Percentiles rank a stretch among this genome's conserved stretches.
phyloP scores from a whole-genome alignment of 768 basidiomycete genomes.

The Guyanaporus albipodus region DNA sequence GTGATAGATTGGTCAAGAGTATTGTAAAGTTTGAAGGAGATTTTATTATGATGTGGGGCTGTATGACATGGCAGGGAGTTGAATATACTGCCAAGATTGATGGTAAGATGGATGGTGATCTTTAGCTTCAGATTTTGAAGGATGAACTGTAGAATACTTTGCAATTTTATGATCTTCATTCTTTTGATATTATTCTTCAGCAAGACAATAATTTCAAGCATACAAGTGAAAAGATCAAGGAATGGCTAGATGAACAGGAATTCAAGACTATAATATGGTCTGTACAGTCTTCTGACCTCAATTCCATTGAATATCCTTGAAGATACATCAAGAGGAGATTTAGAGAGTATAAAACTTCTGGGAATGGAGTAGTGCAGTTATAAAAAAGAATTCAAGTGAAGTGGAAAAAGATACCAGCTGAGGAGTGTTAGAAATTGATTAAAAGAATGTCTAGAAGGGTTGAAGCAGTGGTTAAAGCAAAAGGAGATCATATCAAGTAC shows the following conservation, averaged over 20 bases:
- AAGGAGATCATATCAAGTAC: too few species aligned
- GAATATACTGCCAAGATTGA: background rate
- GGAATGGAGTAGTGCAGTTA: background rate
- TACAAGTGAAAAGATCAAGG: background rate
- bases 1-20: background rate
- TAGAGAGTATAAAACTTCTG: background rate
- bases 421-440: too few species aligned
- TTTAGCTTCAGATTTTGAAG: constrained; percentile 1
- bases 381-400: too few species aligned
- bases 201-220: background rate
- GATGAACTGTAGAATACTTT: background rate
- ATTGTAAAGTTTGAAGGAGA: background rate
- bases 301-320: background rate
- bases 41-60: background rate
- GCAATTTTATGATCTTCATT: background rate
- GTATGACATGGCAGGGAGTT: background rate
- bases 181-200: background rate
- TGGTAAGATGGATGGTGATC: background rate
- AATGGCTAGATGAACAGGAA: background rate
- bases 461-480: too few species aligned
- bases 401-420: too few species aligned
- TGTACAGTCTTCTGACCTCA: background rate
- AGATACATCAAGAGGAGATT: background rate
- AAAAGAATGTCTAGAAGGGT: too few species aligned
- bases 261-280: background rate